phyloP scores from a whole-genome alignment of 129 eudicot species.

The Pseudognaphalium luteoalbum region DNA sequence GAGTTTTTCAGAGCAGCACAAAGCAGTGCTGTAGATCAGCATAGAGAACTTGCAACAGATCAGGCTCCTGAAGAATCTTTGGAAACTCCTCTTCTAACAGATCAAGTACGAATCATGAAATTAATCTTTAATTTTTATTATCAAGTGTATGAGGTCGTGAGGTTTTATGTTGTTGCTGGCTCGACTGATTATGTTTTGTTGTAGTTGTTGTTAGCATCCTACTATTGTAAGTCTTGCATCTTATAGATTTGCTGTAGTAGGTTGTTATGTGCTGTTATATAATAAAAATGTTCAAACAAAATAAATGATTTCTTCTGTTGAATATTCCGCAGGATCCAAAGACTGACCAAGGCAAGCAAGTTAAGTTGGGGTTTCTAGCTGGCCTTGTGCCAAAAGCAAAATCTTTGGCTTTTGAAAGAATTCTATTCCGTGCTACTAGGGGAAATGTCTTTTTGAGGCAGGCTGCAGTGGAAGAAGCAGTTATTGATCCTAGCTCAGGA shows the following conservation, averaged over 20 bases:
- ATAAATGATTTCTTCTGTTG: conserved; percentile 13
- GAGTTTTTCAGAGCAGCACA: conserved; percentile 71
- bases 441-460: conserved; percentile 92
- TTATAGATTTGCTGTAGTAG: no score
- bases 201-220: no score
- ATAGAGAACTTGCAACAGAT: conserved; percentile 59
- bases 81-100: conserved; percentile 73
- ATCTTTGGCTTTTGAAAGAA: conserved; percentile 93
- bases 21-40: conserved; percentile 72
- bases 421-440: conserved; percentile 95
- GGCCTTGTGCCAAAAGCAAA: conserved; percentile 91
- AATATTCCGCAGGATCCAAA: conserved; percentile 44
- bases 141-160: conserved; percentile 4
- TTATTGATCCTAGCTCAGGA: conserved; percentile 86
- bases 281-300: no score
- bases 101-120: conserved; percentile 47
- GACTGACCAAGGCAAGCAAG: conserved; percentile 78
- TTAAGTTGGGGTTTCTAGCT: conserved; percentile 77
- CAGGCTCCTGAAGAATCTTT: conserved; percentile 76
- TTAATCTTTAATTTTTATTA: conserved; percentile 17
- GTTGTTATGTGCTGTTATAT: no score
- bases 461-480: conserved; percentile 71
- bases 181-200: no score
- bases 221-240: no score
- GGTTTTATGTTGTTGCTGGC: no score